Evolutionary conservation across 306 rosid species (phyloP), one percentile per base, ranked within the genome.

Genomic region (Malus fusca): DNA sequence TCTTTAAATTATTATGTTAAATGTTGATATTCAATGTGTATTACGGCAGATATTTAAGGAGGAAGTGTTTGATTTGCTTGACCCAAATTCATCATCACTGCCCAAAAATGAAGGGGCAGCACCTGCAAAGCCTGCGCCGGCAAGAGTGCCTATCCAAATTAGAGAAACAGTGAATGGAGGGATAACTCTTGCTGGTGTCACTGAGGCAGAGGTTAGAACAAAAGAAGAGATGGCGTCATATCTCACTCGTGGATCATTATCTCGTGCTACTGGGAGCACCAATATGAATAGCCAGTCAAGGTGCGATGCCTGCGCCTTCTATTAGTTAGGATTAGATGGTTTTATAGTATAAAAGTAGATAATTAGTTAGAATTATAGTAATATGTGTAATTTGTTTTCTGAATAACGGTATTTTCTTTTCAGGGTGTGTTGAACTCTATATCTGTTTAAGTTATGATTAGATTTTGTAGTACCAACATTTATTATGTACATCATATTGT

Each of bases 281-380:
- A 93, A 93, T 75, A 91, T 93, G 98, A 91, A 93, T 63, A 93
- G 92, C 51, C 96, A 93, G 76, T 93, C 98, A 74, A 95, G 99
- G 99, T 95, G 65, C 70, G 5, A 28, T 56, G 19, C 53, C 8
- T 48, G 53, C 43, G 2, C 44, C 11, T 7, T 35, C 15, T 68
- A 23, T 53, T 42, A 26, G 1, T 26, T 26, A 26, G 28, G 28
- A 30, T 30, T 55, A 23, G 18, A 37, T 73, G 26, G 53, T 59
- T 42, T 4, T 59, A 26, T 6, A 8, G 6, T 13, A 1, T 61
- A 31, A 63, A 30, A 28, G 42, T 63, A 30, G 30, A 31, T 59
- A 15, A 28, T 23, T 23, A 21, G 25, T 12, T 25, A 13, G 19
- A 10, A 44, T 23, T 25, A 4, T 35, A 67, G 74, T n/a, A 23